These are phyloP conservation scores for Protomyces inouyei DNA, from an alignment of 1,139 yeast genomes.

Conservation along the genomic window DNA sequence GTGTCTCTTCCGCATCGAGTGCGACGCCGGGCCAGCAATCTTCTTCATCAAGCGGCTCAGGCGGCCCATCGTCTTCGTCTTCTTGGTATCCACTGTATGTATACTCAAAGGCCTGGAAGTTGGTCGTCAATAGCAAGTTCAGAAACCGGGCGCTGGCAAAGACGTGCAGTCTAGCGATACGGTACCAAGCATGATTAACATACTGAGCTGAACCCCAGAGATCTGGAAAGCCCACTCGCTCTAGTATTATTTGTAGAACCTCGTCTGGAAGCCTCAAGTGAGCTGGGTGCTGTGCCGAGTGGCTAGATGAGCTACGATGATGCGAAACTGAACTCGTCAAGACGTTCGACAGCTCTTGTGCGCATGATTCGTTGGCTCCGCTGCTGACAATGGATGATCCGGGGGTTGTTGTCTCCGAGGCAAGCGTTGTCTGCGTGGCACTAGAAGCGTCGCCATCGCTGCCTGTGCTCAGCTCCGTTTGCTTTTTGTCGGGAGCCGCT, in stretches of 20 bases:
- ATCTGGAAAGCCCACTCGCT: slow-evolving; percentile 2
- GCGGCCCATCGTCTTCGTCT: background rate
- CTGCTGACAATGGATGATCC: background rate
- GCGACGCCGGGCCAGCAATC: background rate
- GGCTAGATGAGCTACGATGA: background rate
- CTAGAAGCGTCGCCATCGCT: background rate
- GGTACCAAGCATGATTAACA: background rate
- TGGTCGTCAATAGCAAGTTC: background rate
- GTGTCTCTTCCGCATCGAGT: background rate
- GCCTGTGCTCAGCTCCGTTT: background rate
- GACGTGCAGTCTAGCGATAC: background rate
- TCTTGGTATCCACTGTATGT: background rate
- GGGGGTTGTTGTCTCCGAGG: background rate
- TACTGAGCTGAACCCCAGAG: background rate
- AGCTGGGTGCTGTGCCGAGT: background rate
- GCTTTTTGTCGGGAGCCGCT: background rate
- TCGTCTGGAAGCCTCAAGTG: background rate
- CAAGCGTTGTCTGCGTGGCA: background rate
- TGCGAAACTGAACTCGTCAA: background rate
- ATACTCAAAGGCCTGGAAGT: background rate
- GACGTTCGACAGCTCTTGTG: background rate
- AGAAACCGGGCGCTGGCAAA: background rate
- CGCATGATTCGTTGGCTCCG: background rate
- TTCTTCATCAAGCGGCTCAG: background rate
- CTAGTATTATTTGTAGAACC: background rate